phyloP scores from a whole-genome alignment of 805 yeast genomes.

The Cyberlindnera xishuangbannaensis region DNA sequence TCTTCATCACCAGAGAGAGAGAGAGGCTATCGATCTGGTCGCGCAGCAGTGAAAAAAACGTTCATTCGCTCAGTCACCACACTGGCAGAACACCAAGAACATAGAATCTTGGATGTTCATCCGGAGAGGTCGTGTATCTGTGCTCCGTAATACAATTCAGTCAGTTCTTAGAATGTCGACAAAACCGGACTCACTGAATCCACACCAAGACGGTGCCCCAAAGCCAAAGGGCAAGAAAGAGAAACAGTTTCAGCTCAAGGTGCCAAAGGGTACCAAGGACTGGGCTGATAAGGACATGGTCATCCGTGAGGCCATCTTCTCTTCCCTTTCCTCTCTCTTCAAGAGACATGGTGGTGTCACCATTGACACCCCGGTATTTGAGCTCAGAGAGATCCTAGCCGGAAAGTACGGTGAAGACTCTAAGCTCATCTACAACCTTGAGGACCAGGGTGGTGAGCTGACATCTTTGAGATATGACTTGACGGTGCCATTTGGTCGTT shows the following conservation, averaged over 20 bases:
- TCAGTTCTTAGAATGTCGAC: too few species aligned
- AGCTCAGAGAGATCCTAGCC: constrained; percentile 87
- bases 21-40: too few species aligned
- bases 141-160: too few species aligned
- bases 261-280: constrained; percentile 96
- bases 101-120: too few species aligned
- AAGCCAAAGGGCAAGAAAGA: not conserved
- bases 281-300: constrained; percentile 99
- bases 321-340: constrained; percentile 65
- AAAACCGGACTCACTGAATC: too few species aligned
- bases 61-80: too few species aligned
- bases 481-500: constrained; percentile 98
- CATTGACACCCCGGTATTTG: constrained; percentile 97
- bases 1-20: too few species aligned
- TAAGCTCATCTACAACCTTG: constrained; percentile 88
- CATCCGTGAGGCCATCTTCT: constrained; percentile 81
- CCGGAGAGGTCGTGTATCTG: too few species aligned
- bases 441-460: constrained; percentile 98
- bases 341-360: constrained; percentile 98
- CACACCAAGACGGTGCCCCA: too few species aligned
- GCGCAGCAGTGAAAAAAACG: too few species aligned
- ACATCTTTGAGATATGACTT: constrained; percentile 93
- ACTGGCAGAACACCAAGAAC: too few species aligned
- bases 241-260: constrained; percentile 68
- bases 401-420: constrained; percentile 99